Evolutionary conservation across 352 stramenopile genomes (phyloP).

Genomic region (Globisporangium uncinulatum): DNA sequence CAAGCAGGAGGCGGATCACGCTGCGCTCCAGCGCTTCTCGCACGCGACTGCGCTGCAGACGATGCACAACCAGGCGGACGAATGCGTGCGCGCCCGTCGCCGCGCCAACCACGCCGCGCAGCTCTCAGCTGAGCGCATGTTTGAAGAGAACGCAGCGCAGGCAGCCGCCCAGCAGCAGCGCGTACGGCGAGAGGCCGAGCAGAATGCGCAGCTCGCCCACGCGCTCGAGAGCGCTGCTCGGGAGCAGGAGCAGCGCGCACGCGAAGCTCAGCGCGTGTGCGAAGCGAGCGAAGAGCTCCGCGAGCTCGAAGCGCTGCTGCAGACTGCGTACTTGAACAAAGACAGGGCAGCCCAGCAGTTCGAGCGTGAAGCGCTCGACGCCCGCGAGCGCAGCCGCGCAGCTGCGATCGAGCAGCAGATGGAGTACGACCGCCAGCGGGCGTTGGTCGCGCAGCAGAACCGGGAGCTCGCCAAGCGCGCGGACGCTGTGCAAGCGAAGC

Average conservation of each 20-base stretch:
- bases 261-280: slow-evolving; percentile 89
- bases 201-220: slow-evolving; percentile 69
- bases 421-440: slow-evolving; percentile 86
- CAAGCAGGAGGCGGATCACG: slow-evolving; percentile 51
- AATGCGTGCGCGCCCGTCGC: slow-evolving; percentile 35
- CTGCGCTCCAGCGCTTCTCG: slow-evolving; percentile 48
- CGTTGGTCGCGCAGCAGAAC: slow-evolving; percentile 67
- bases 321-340: slow-evolving; percentile 93
- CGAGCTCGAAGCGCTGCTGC: slow-evolving; percentile 85
- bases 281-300: slow-evolving; percentile 87
- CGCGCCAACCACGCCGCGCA: slow-evolving; percentile 56
- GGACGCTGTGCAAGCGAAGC: slow-evolving; percentile 66
- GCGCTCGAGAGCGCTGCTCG: slow-evolving; percentile 65
- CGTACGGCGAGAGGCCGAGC: slow-evolving; percentile 34
- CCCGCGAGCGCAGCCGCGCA: slow-evolving; percentile 71
- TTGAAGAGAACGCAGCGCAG: slow-evolving; percentile 41
- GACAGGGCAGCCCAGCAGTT: slow-evolving; percentile 87
- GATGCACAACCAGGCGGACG: slow-evolving; percentile 59
- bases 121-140: slow-evolving; percentile 61
- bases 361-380: slow-evolving; percentile 72
- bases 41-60: slow-evolving; percentile 52
- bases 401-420: slow-evolving; percentile 90
- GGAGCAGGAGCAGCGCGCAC: slow-evolving; percentile 61
- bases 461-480: slow-evolving; percentile 47
- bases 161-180: slow-evolving; percentile 19